A percentile compares a stretch with the other conserved stretches of the same genome.
These are phyloP conservation scores for Amphirosellinia nigrospora DNA, from an alignment of 495 filamentous ascomycete genomes.

Conservation along the genomic window DNA sequence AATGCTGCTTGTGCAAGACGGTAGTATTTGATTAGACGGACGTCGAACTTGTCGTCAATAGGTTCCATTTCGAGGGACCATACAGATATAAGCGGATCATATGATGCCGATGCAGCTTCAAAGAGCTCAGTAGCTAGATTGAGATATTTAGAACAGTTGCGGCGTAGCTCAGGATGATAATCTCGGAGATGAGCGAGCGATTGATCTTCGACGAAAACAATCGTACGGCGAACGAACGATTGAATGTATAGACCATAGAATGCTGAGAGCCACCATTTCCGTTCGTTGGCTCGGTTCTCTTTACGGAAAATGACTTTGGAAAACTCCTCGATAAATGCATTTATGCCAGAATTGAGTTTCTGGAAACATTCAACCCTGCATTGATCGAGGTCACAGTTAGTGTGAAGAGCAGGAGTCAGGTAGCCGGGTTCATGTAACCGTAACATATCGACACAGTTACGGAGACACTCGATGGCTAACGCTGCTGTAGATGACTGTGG, in stretches of 20 bases:
- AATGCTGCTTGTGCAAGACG: constrained; percentile 32
- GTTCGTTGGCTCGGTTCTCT: constrained; percentile 34
- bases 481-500: neutral
- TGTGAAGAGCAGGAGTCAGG: neutral
- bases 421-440: constrained; percentile 2
- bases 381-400: neutral
- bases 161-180: constrained; percentile 9
- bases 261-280: constrained; percentile 37
- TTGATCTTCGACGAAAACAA: constrained; percentile 27
- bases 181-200: constrained; percentile 20
- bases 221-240: constrained; percentile 33
- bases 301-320: constrained; percentile 36
- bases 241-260: constrained; percentile 40
- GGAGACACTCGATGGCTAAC: neutral
- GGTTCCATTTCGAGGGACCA: constrained; percentile 39
- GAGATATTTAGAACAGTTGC: neutral
- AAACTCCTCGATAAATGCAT: constrained; percentile 30
- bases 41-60: constrained; percentile 27
- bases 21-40: constrained; percentile 36
- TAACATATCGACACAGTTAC: neutral
- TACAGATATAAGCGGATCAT: constrained; percentile 30
- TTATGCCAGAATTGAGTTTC: constrained; percentile 30
- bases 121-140: neutral
- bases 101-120: constrained; percentile 24
- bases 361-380: constrained; percentile 29